Evolutionary conservation across 129 eudicot species (phyloP).

Genomic region (Ambrosia artemisiifolia): DNA sequence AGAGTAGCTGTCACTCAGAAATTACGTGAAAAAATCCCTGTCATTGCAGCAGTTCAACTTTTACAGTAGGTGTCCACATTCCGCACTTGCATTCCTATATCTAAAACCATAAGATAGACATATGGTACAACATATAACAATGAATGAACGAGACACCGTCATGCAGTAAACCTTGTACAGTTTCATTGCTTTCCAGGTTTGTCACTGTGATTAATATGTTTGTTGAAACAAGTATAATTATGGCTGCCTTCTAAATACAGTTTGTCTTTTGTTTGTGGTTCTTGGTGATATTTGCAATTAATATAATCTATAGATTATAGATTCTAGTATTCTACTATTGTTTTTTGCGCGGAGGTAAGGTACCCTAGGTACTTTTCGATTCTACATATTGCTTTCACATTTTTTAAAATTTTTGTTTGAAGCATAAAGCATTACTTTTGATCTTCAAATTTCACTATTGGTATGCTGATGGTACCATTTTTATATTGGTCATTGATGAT

Average conservation of each 20-base stretch:
- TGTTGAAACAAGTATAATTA: slow-evolving; percentile 5
- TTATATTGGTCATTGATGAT: too few relatives aligned
- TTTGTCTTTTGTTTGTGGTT: slow-evolving; percentile 7
- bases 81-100: neutral
- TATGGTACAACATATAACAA: slow-evolving; percentile 15
- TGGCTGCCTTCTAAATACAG: neutral
- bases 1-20: slow-evolving; percentile 95
- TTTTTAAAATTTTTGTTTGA: too few relatives aligned
- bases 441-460: too few relatives aligned
- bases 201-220: slow-evolving; percentile 14
- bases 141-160: neutral
- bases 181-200: slow-evolving; percentile 17
- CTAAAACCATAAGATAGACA: slow-evolving; percentile 15
- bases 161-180: slow-evolving; percentile 24
- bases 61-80: slow-evolving; percentile 32
- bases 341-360: neutral
- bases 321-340: neutral
- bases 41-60: slow-evolving; percentile 94
- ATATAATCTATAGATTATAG: neutral
- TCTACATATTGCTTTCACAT: too few relatives aligned
- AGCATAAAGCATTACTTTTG: too few relatives aligned
- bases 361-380: too few relatives aligned
- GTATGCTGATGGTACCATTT: too few relatives aligned
- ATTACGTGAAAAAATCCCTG: slow-evolving; percentile 86
- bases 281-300: neutral